Percentiles rank a stretch among this genome's conserved stretches.
These are phyloP conservation scores for Hippophae gyantsensis DNA, from an alignment of 306 rosid genomes.

Conservation along the genomic window DNA sequence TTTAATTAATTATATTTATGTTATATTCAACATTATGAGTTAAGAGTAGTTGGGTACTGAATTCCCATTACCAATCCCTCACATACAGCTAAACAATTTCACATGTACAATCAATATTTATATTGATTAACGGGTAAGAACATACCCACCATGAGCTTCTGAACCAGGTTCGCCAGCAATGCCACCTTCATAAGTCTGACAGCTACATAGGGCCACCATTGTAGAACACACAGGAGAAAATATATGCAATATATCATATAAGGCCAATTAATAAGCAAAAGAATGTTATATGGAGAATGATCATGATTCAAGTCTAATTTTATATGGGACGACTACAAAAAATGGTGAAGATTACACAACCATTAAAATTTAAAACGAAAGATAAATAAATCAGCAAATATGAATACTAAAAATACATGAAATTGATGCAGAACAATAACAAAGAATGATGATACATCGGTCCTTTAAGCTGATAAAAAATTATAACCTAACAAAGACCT, in stretches of 20 bases:
- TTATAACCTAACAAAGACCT: constrained; percentile 24
- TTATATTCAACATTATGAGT: too few relatives aligned
- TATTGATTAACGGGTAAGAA: constrained; percentile 5
- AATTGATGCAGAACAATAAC: not conserved
- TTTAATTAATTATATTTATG: not conserved
- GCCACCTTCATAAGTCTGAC: constrained; percentile 98
- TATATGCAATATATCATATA: too few relatives aligned
- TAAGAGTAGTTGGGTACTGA: too few relatives aligned
- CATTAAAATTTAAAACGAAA: not conserved
- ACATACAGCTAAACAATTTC: not conserved
- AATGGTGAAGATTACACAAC: not conserved
- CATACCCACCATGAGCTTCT: constrained; percentile 99
- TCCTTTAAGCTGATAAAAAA: constrained; percentile 11
- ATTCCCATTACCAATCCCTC: not conserved
- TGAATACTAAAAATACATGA: not conserved
- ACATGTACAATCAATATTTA: too few relatives aligned
- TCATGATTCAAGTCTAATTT: not conserved
- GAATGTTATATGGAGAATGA: too few relatives aligned
- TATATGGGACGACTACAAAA: not conserved
- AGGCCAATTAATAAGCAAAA: too few relatives aligned
- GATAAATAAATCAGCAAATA: not conserved
- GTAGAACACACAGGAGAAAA: too few relatives aligned
- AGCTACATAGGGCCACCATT: constrained; percentile 21
- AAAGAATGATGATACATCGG: not conserved
- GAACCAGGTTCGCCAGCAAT: constrained; percentile 90